Evolutionary conservation across 805 yeast genomes (phyloP).

Genomic region (Monosporozyma servazzii): DNA sequence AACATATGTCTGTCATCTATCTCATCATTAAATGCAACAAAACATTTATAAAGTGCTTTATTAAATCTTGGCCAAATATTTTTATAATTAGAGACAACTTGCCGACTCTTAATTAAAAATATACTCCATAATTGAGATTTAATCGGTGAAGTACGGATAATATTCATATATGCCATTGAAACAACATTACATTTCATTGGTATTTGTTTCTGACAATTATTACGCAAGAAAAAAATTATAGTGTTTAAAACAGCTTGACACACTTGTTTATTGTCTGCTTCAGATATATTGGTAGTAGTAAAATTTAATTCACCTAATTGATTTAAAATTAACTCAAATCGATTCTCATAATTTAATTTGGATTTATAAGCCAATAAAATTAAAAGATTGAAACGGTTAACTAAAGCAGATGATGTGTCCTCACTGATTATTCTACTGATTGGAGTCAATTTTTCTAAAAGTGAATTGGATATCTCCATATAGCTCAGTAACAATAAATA

Average conservation of each 20-base stretch:
- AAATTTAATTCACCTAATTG: constrained; percentile 9
- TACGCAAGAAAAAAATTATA: constrained; percentile 7
- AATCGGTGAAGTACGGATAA: neutral
- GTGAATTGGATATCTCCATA: constrained; percentile 8
- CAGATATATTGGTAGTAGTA: neutral
- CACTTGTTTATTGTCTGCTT: neutral
- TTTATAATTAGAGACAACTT: neutral
- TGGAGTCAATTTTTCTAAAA: constrained; percentile 24
- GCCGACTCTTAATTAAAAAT: neutral
- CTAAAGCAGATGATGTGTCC: constrained; percentile 16
- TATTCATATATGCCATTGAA: neutral
- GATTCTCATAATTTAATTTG: constrained; percentile 15
- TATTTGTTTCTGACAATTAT: constrained; percentile 7
- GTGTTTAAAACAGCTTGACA: constrained; percentile 9
- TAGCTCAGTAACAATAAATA: constrained; percentile 15
- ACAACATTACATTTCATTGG: constrained; percentile 11
- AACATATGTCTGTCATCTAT: neutral
- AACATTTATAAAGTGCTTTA: neutral
- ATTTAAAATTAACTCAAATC: constrained; percentile 16
- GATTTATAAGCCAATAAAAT: constrained; percentile 17
- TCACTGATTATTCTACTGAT: constrained; percentile 17
- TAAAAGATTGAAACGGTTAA: constrained; percentile 23
- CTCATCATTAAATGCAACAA: neutral
- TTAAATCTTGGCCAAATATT: neutral
- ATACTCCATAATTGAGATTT: neutral